phyloP scores from a whole-genome alignment of 2,329 filamentous ascomycete species.

The Zopfia rhizophila region DNA sequence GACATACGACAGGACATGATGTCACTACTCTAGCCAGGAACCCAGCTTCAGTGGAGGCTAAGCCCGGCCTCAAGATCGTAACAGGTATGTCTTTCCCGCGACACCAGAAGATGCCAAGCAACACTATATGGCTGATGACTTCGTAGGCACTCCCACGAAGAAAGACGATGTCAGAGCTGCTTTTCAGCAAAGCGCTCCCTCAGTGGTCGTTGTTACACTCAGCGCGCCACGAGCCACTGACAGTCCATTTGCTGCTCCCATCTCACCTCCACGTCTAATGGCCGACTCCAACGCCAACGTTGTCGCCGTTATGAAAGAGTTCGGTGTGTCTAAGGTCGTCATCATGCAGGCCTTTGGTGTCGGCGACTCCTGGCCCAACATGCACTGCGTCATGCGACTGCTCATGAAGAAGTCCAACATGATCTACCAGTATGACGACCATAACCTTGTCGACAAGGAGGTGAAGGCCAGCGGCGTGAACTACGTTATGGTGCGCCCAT shows the following conservation, averaged over 20 bases:
- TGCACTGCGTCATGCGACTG: conserved; percentile 55
- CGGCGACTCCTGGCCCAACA: conserved; percentile 56
- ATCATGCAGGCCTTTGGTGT: conserved; percentile 64
- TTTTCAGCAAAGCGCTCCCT: conserved; percentile 35
- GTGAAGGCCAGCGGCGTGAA: conserved; percentile 50
- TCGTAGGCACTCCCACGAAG: conserved; percentile 42
- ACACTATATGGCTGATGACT: background rate
- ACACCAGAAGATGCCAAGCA: conserved; percentile 5
- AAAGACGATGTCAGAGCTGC: conserved; percentile 51
- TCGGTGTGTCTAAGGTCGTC: conserved; percentile 56
- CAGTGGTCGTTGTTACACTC: conserved; percentile 62
- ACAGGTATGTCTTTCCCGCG: conserved; percentile 44
- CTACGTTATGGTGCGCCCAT: conserved; percentile 60
- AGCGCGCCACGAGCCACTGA: conserved; percentile 58
- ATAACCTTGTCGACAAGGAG: conserved; percentile 58
- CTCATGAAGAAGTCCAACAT: conserved; percentile 62
- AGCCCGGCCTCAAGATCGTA: conserved; percentile 51
- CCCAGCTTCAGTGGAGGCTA: conserved; percentile 40
- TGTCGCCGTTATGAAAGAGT: conserved; percentile 51
- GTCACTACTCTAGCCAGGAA: conserved; percentile 61
- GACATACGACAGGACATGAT: conserved; percentile 43
- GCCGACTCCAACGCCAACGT: conserved; percentile 54
- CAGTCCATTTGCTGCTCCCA: conserved; percentile 60
- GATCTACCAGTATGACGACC: conserved; percentile 59
- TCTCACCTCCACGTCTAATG: conserved; percentile 60